Evolutionary conservation across 495 filamentous ascomycete genomes (phyloP).

Genomic region (Hamigera avellanea): DNA sequence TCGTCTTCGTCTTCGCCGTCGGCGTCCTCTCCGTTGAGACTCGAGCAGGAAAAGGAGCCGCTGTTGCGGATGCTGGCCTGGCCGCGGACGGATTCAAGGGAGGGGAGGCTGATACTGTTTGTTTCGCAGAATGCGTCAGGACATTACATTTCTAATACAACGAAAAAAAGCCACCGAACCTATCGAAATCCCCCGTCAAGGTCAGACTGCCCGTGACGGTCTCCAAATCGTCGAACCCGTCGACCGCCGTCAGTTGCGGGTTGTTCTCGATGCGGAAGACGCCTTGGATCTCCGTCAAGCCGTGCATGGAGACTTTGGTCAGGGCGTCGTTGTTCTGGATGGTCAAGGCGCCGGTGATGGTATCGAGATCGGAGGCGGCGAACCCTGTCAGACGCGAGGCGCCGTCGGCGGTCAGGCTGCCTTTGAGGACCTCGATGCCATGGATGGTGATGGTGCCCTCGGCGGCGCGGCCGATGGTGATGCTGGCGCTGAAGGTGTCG

Average conservation of each 20-base stretch:
- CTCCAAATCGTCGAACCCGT: constrained; percentile 15
- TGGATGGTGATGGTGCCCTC: constrained; percentile 15
- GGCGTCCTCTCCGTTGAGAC: no score
- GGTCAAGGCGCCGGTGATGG: constrained; percentile 11
- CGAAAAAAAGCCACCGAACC: constrained; percentile 7
- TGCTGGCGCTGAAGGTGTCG: constrained; percentile 13
- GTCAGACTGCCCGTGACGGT: constrained; percentile 14
- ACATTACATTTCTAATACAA: no score
- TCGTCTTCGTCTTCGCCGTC: no score
- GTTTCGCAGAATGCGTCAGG: neutral
- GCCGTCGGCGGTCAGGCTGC: constrained; percentile 11
- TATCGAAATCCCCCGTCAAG: constrained; percentile 15
- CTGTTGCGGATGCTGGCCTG: constrained; percentile 10
- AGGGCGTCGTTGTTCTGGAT: constrained; percentile 12
- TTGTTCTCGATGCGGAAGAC: constrained; percentile 13
- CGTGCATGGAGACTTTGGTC: constrained; percentile 2
- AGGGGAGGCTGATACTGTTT: constrained; percentile 14
- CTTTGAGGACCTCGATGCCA: constrained; percentile 16
- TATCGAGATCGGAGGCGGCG: constrained; percentile 13
- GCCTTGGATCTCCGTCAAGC: constrained; percentile 6
- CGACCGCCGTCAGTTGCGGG: constrained; percentile 6
- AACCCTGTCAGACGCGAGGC: constrained; percentile 10
- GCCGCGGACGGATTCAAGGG: constrained; percentile 17
- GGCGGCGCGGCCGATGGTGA: constrained; percentile 14
- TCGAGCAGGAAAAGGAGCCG: constrained; percentile 14